Evolutionary conservation across 23 red algal species (phyloP).

Genomic region (Gracilaria gracilis): DNA sequence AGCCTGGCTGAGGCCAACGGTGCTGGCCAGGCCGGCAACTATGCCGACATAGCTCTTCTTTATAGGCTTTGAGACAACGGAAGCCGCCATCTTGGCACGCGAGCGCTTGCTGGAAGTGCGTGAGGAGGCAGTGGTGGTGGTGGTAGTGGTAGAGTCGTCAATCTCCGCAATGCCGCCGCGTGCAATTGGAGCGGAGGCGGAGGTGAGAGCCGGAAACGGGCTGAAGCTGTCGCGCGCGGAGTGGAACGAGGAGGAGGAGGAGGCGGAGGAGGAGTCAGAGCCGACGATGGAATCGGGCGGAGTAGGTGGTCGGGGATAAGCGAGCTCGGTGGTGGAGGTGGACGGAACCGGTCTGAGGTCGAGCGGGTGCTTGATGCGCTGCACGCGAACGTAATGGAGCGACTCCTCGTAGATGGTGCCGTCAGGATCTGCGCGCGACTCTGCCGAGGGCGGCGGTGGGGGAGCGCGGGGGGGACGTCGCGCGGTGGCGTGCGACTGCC

Average conservation of each 20-base stretch:
- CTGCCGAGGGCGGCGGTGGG: background rate
- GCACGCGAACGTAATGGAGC: slow-evolving; percentile 32
- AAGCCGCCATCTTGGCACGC: slow-evolving; percentile 62
- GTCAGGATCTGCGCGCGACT: background rate
- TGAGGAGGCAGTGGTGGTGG: slow-evolving; percentile 34
- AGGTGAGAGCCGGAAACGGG: background rate
- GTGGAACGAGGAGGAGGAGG: slow-evolving; percentile 2
- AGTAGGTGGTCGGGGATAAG: slow-evolving; percentile 2
- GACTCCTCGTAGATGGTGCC: slow-evolving; percentile 36
- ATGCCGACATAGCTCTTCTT: slow-evolving; percentile 57
- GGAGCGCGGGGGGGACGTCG: slow-evolving; percentile 12
- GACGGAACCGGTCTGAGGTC: slow-evolving; percentile 7
- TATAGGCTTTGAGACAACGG: slow-evolving; percentile 70
- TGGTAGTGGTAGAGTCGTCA: slow-evolving; percentile 35
- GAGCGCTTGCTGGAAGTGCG: slow-evolving; percentile 42
- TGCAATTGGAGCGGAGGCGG: slow-evolving; percentile 9
- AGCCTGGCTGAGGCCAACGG: slow-evolving; percentile 64
- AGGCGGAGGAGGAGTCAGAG: slow-evolving; percentile 9
- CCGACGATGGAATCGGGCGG: slow-evolving; percentile 1
- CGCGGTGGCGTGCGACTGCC: slow-evolving; percentile 19
- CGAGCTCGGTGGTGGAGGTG: slow-evolving; percentile 6
- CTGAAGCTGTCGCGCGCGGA: slow-evolving; percentile 1
- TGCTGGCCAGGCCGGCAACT: slow-evolving; percentile 70
- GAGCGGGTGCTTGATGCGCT: slow-evolving; percentile 24
- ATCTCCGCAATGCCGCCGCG: slow-evolving; percentile 7